These are phyloP conservation scores for Phlebopus sp. DNA, from an alignment of 1,284 basidiomycete genomes.

Conservation along the genomic window DNA sequence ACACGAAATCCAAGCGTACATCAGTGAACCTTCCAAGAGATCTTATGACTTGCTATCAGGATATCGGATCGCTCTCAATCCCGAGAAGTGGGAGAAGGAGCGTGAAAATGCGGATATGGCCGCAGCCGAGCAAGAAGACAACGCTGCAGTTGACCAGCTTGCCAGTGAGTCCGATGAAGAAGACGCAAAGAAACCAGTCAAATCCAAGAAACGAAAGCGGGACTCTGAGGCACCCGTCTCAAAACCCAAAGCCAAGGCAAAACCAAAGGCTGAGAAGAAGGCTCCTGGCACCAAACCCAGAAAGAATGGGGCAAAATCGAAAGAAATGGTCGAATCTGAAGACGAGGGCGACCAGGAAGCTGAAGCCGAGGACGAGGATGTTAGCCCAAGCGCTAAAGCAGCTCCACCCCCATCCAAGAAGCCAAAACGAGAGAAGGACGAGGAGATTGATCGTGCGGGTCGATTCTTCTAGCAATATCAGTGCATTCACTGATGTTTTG, in stretches of 20 bases:
- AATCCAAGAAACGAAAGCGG: conserved; percentile 62
- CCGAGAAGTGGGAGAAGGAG: conserved; percentile 71
- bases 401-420: conserved; percentile 68
- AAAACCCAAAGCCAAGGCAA: conserved; percentile 40
- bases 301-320: conserved; percentile 63
- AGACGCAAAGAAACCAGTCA: conserved; percentile 51
- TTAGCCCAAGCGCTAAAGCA: conserved; percentile 52
- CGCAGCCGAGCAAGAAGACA: conserved; percentile 54
- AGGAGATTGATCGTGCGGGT: conserved; percentile 54
- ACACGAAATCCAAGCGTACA: conserved; percentile 83
- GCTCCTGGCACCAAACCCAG: conserved; percentile 38
- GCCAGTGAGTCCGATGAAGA: conserved; percentile 50
- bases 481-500: conserved; percentile 12
- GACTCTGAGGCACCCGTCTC: conserved; percentile 42
- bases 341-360: conserved; percentile 47
- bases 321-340: conserved; percentile 69
- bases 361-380: conserved; percentile 45
- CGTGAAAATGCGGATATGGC: conserved; percentile 44
- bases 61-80: conserved; percentile 84
- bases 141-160: conserved; percentile 67
- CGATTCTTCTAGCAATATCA: conserved; percentile 3
- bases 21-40: conserved; percentile 73
- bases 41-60: conserved; percentile 74
- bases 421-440: conserved; percentile 61
- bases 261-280: conserved; percentile 38